Conservation (phyloP, 148 eudicot genomes). For the Nepenthes mirabilis region DNA sequence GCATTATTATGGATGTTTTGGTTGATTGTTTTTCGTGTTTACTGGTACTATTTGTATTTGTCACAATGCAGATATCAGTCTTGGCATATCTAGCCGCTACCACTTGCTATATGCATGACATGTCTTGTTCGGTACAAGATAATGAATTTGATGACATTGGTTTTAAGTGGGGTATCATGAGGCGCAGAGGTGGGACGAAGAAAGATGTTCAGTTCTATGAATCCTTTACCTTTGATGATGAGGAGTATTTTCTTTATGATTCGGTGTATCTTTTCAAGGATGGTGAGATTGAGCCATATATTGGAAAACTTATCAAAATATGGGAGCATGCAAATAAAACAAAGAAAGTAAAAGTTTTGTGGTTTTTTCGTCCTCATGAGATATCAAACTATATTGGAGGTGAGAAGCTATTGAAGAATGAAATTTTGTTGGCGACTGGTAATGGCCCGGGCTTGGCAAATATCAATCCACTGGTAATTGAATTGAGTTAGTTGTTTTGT, state of each 20-base stretch:
- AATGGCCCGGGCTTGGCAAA: conserved; percentile 48
- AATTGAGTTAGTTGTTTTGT: background rate
- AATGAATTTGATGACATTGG: too few species aligned
- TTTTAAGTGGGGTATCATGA: conserved; percentile 19
- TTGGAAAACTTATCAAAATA: conserved; percentile 55
- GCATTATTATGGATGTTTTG: too few species aligned
- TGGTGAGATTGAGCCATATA: conserved; percentile 35
- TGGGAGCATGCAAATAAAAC: conserved; percentile 30
- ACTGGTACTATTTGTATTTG: too few species aligned
- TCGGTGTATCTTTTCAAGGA: conserved; percentile 44
- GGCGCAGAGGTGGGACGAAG: conserved; percentile 48
- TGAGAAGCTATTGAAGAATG: conserved; percentile 23
- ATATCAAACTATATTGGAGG: conserved; percentile 29
- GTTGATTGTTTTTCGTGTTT: too few species aligned
- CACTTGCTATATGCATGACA: too few species aligned
- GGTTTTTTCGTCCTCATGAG: conserved; percentile 71
- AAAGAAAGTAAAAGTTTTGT: conserved; percentile 46
- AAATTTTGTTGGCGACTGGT: conserved; percentile 59
- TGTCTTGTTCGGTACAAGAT: too few species aligned
- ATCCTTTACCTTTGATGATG: conserved; percentile 51
- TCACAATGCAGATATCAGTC: too few species aligned
- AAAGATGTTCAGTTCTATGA: conserved; percentile 44
- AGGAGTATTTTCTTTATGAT: conserved; percentile 46
- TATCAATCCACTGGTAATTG: conserved; percentile 45
- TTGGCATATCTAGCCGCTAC: too few species aligned